Base-by-base conservation (phyloP, 257 asterid species). In the Solanum commersonii region DNA sequence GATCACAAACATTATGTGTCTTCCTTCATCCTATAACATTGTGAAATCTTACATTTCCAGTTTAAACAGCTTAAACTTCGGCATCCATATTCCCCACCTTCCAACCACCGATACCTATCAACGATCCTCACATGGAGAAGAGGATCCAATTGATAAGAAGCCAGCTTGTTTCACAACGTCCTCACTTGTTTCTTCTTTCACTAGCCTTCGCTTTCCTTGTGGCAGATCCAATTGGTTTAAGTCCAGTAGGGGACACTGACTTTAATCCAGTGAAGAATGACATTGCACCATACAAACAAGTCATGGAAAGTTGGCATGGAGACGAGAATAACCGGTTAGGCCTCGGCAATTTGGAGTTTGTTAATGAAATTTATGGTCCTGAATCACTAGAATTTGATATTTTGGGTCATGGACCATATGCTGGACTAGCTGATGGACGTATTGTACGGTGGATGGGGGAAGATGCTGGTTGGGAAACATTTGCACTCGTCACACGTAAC, bases 361-460 rank as follows among this genome's bases (percentile, higher is more conserved):
- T 91, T 74, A 94, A 95, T 70, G 90, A 97, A 63, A 87, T 96
- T 13, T 97, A 90, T 3, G 99, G 99, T 8, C 99, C 99, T 0
- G 99, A 96, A 56, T 96, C 98, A 1, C 84, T 96, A 67, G 99
- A 96, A 89, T 96, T 96, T 12, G 99, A 96, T 60, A 25, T 12
- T 22, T 86, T 10, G 77, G 99, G 98, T 13, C 93, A 88, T 3
- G 99, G 99, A 8, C 99, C 99, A 15, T 97, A 95, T 37, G 90
- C 98, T 2, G 98, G 98, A 25, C 89, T 97, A 60, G 99, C 98
- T 16, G 98, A 97, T 86, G 99, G 99, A 0, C 97, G 98, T 12
- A 77, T 97, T 13, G 99, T 95, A 8, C 89, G 99, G 88, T 97
- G 98, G 98, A 95, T 93, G 95, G 98, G 99, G 2, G 15, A 88